Evolutionary conservation across 169 alveolate species (phyloP).

Genomic region (Plasmodium billcollinsi): DNA sequence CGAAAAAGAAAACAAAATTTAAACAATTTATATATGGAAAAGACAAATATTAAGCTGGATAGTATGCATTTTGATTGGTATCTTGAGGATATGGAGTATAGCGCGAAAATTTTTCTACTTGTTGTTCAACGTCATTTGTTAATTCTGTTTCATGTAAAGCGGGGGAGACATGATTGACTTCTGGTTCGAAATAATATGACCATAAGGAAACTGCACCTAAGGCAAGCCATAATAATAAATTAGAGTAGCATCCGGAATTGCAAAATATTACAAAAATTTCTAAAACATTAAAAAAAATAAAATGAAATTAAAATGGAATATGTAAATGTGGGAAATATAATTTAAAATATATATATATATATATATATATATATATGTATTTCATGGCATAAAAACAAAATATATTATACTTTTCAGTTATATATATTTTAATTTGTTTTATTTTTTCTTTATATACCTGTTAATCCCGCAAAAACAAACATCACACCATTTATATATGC

Average conservation of each 20-base stretch:
- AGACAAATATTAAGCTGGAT: conserved; percentile 72
- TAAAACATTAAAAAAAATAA: conserved; percentile 55
- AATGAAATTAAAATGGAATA: conserved; percentile 28
- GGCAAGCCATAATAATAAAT: conserved; percentile 86
- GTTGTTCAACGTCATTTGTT: conserved; percentile 94
- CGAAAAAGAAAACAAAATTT: conserved; percentile 37
- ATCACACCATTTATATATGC: conserved; percentile 92
- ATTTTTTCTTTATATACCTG: conserved; percentile 80
- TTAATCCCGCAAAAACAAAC: conserved; percentile 88
- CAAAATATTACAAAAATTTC: conserved; percentile 85
- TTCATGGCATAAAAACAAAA: neutral
- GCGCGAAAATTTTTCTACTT: conserved; percentile 93
- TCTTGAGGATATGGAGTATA: conserved; percentile 84
- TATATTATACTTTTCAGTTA: neutral
- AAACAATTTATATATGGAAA: conserved; percentile 35
- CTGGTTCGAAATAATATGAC: conserved; percentile 93
- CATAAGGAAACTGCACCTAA: conserved; percentile 91
- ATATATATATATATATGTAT: no score
- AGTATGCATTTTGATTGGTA: conserved; percentile 53
- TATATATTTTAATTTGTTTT: neutral
- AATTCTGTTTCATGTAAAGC: conserved; percentile 93
- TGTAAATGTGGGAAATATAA: conserved; percentile 15
- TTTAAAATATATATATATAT: no score
- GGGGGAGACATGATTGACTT: conserved; percentile 93
- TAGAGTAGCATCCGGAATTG: conserved; percentile 82